Evolutionary conservation across 306 rosid species (phyloP).

Genomic region (Erythrophleum fordii): DNA sequence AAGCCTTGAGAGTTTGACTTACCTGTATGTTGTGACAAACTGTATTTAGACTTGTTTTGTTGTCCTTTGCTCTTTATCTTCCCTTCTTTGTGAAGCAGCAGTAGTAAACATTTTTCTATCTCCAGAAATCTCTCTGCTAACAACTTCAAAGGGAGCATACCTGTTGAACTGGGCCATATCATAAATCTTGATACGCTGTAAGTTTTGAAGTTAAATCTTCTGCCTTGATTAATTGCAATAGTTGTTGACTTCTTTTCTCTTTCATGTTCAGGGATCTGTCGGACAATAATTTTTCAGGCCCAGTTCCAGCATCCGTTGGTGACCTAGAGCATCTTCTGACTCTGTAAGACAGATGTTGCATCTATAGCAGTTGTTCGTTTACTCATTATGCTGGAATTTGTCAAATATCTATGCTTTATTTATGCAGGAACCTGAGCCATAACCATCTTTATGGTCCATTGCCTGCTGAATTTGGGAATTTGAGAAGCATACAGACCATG

Average conservation of each 20-base stretch:
- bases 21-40: slow-evolving; percentile 57
- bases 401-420: not conserved
- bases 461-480: slow-evolving; percentile 77
- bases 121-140: slow-evolving; percentile 80
- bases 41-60: not conserved
- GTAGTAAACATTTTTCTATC: not conserved
- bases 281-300: slow-evolving; percentile 69
- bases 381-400: not conserved
- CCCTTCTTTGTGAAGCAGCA: not conserved
- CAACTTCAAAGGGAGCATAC: slow-evolving; percentile 68
- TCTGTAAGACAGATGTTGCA: slow-evolving; percentile 51
- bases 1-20: slow-evolving; percentile 78
- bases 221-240: not conserved
- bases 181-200: slow-evolving; percentile 87
- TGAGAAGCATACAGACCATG: slow-evolving; percentile 78
- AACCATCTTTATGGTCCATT: slow-evolving; percentile 64
- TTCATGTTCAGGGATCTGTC: slow-evolving; percentile 72
- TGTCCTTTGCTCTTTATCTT: not conserved
- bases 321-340: slow-evolving; percentile 83
- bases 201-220: not conserved
- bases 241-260: not conserved
- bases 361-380: not conserved
- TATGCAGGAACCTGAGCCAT: slow-evolving; percentile 69
- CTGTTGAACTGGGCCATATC: slow-evolving; percentile 73
- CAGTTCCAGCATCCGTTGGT: slow-evolving; percentile 78